phyloP scores from a whole-genome alignment of 805 yeast species.

The Lipomyces starkeyi region DNA sequence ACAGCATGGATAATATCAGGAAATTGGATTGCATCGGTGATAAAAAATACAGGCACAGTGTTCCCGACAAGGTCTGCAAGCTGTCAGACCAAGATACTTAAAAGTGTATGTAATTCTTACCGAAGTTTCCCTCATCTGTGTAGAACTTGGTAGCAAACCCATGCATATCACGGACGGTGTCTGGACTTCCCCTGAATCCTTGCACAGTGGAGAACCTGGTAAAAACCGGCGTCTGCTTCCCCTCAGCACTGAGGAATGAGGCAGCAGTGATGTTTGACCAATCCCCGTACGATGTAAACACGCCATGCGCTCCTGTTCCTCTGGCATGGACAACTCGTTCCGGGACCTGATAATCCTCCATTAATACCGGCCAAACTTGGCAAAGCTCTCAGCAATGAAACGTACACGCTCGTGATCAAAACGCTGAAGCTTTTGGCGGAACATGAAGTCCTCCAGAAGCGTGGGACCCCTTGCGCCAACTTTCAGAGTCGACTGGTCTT shows the following conservation, averaged over 20 bases:
- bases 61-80: conserved; percentile 73
- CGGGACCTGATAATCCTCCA: conserved; percentile 56
- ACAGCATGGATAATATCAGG: conserved; percentile 89
- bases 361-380: background rate
- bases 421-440: conserved; percentile 82
- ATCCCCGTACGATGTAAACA: conserved; percentile 85
- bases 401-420: conserved; percentile 76
- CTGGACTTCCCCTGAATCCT: conserved; percentile 82
- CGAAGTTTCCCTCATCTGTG: conserved; percentile 85
- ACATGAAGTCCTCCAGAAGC: conserved; percentile 77
- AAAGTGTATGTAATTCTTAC: conserved; percentile 63
- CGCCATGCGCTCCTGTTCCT: conserved; percentile 86
- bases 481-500: conserved; percentile 8
- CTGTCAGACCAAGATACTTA: conserved; percentile 6
- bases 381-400: background rate
- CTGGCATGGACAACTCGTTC: conserved; percentile 93
- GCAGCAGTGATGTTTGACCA: conserved; percentile 74
- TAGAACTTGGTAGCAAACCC: conserved; percentile 81
- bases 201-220: conserved; percentile 85
- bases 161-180: conserved; percentile 86
- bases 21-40: conserved; percentile 84
- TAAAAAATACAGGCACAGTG: conserved; percentile 84
- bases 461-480: conserved; percentile 26
- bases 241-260: conserved; percentile 68
- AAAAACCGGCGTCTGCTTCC: conserved; percentile 68